Percentiles rank a stretch among this genome's conserved stretches.
phyloP scores from a whole-genome alignment of 192 early-diverging fungal species.

The Backusella westeae region DNA sequence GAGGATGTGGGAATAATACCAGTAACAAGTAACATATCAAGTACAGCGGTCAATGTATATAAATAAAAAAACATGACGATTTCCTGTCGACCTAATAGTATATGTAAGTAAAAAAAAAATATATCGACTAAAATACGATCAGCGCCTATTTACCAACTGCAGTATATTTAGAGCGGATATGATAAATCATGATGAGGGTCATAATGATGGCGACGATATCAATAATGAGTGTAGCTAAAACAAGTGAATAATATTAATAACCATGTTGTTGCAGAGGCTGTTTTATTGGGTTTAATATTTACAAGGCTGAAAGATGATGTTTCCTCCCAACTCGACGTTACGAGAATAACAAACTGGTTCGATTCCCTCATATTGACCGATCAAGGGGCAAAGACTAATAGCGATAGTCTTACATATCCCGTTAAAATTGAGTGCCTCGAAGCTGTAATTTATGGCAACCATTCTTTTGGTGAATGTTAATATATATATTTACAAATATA shows the following conservation, averaged over 20 bases:
- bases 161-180: conserved; percentile 97
- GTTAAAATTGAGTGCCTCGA: conserved; percentile 84
- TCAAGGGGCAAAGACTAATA: conserved; percentile 87
- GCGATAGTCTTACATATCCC: conserved; percentile 83
- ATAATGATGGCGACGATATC: conserved; percentile 91
- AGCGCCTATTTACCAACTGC: conserved; percentile 77
- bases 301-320: conserved; percentile 91
- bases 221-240: conserved; percentile 85
- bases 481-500: background rate
- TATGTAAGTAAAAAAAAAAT: background rate
- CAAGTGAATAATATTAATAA: background rate
- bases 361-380: conserved; percentile 70
- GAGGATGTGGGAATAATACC: conserved; percentile 90
- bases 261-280: no score
- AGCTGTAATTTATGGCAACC: conserved; percentile 30
- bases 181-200: conserved; percentile 98
- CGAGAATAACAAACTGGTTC: conserved; percentile 94
- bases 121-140: background rate
- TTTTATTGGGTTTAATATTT: conserved; percentile 11
- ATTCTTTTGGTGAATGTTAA: conserved; percentile 15
- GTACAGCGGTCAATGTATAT: conserved; percentile 79
- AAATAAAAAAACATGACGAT: conserved; percentile 99
- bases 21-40: conserved; percentile 90
- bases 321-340: conserved; percentile 84
- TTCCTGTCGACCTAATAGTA: conserved; percentile 82